Conservation (phyloP, 768 basidiomycete species). For the Psilocybe cubensis region DNA sequence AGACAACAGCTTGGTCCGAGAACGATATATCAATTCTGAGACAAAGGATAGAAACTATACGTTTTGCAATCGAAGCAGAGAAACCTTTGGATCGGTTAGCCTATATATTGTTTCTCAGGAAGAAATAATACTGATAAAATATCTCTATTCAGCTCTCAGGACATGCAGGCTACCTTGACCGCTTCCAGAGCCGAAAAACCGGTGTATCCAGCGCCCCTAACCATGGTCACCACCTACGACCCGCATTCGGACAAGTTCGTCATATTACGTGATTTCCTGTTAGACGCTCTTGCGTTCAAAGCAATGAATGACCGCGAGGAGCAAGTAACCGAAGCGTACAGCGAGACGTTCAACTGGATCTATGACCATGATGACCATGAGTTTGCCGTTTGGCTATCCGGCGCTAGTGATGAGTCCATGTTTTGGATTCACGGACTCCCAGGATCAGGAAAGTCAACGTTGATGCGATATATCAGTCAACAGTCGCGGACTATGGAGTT, state of each 20-base stretch:
- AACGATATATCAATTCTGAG: slow-evolving; percentile 6
- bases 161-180: neutral
- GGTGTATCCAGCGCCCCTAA: neutral
- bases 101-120: neutral
- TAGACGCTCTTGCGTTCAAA: slow-evolving; percentile 12
- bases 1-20: neutral
- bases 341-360: slow-evolving; percentile 14
- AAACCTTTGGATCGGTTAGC: neutral
- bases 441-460: slow-evolving; percentile 13
- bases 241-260: slow-evolving; percentile 7
- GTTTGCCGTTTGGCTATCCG: slow-evolving; percentile 6
- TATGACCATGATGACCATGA: slow-evolving; percentile 2
- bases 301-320: slow-evolving; percentile 14
- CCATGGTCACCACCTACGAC: neutral
- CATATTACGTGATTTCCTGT: slow-evolving; percentile 12
- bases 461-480: slow-evolving; percentile 10
- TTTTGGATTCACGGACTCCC: slow-evolving; percentile 11
- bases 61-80: slow-evolving; percentile 1
- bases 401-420: neutral
- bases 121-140: neutral
- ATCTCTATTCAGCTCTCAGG: neutral
- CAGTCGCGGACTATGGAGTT: neutral
- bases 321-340: slow-evolving; percentile 14
- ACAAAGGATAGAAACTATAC: slow-evolving; percentile 3
- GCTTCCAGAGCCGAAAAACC: neutral